Evolutionary conservation across 208 protist genomes (phyloP).

Genomic region (Novymonas esmeraldas): DNA sequence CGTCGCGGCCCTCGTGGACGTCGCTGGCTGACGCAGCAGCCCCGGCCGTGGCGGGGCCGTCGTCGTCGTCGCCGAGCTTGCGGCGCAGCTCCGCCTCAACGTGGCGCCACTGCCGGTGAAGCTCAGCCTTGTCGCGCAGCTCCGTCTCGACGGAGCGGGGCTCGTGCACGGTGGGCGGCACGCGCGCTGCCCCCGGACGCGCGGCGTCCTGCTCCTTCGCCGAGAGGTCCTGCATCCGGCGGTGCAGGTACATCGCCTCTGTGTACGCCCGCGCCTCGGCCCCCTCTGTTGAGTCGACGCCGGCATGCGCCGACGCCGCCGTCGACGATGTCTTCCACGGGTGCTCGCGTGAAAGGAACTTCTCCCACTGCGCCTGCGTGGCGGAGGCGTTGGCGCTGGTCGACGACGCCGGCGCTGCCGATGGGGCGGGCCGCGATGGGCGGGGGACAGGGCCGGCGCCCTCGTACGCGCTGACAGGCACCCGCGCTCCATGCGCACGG

Average conservation of each 20-base stretch:
- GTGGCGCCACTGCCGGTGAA: conserved; percentile 6
- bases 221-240: conserved; percentile 19
- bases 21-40: background rate
- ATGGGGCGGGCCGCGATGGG: background rate
- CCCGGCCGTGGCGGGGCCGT: background rate
- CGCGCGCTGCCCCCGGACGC: too few relatives aligned
- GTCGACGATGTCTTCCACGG: background rate
- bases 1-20: background rate
- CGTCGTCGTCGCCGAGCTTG: background rate
- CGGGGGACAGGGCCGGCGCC: conserved; percentile 9
- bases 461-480: conserved; percentile 73
- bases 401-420: background rate
- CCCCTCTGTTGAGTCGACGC: conserved; percentile 5
- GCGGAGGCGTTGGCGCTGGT: background rate
- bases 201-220: background rate
- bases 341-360: conserved; percentile 19
- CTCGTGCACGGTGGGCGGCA: background rate
- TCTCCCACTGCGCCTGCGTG: conserved; percentile 21
- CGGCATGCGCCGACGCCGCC: background rate
- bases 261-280: conserved; percentile 19
- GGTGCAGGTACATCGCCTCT: conserved; percentile 29
- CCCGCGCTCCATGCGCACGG: conserved; percentile 58
- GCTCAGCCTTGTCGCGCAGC: background rate
- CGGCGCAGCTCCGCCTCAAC: conserved; percentile 7
- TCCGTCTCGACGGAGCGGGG: background rate